Evolutionary conservation across 257 asterid species (phyloP), one percentile per base, ranked within the genome.

Genomic region (Salvia hispanica): DNA sequence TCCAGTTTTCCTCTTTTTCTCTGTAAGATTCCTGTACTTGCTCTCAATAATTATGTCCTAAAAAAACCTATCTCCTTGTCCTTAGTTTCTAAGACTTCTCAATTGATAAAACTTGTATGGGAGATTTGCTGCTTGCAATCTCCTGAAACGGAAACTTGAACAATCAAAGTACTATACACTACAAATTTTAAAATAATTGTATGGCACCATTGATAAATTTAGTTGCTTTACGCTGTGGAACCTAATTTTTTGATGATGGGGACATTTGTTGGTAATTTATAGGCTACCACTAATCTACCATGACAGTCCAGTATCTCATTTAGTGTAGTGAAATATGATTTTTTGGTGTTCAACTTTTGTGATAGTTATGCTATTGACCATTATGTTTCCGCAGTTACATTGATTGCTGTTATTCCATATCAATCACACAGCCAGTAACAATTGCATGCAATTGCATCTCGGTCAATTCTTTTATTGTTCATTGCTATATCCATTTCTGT

Each of bases 1-100:
- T 66, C 99, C 98, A 2, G 81, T 94, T 56, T 94, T 91, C 73
- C 98, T 94, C 67, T 77, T 94, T 72, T 94, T 94, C 80, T 94
- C 99, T 46, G 99, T 94, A 86, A 69, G 88, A 77, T 65, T 46
- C 53, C 42, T 51, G 46, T 70, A 50, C 65, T n/a, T 56, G 47
- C 40, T 71, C 33, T 47, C 6, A n/a, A 13, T 65, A 46, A 33
- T 44, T 58, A 16, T 58, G 51, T 25, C 43, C 18, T 9, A 18
- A n/a, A 16, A 25, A 57, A 65, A 70, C 54, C 64, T 48, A 25
- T 10, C 36, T 67, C 18, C 60, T 68, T 86, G 65, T 83, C 81
- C 72, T 84, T 88, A 72, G 64, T 59, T 67, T 60, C 37, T 68
- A 21, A 55, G 7, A 58, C 34, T 60, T 62, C 46, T 25, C 18